phyloP scores from a whole-genome alignment of 2,329 filamentous ascomycete genomes.

The Diaporthe vexans region DNA sequence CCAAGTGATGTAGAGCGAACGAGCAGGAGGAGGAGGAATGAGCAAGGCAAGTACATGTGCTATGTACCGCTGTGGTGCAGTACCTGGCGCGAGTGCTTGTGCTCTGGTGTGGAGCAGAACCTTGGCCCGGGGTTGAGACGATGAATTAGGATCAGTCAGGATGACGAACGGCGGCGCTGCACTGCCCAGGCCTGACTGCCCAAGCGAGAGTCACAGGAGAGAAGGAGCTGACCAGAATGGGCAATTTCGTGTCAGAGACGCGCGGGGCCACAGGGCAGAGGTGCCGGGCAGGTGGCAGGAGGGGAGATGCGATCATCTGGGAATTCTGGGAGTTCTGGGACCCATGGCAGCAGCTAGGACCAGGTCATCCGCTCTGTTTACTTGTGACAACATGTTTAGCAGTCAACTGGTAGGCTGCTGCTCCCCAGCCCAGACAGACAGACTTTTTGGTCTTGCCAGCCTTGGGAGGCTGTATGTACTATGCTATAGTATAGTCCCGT shows the following conservation, averaged over 20 bases:
- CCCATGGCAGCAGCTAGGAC: slow-evolving; percentile 10
- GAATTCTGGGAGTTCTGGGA: slow-evolving; percentile 11
- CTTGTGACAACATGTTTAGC: slow-evolving; percentile 7
- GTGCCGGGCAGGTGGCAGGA: not conserved
- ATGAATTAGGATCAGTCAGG: slow-evolving; percentile 36
- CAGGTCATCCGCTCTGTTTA: slow-evolving; percentile 25
- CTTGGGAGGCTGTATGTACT: slow-evolving; percentile 19
- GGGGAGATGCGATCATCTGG: slow-evolving; percentile 15
- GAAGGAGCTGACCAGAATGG: slow-evolving; percentile 22
- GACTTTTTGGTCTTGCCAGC: slow-evolving; percentile 2
- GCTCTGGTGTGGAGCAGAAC: slow-evolving; percentile 31
- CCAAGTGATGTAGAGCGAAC: slow-evolving; percentile 26
- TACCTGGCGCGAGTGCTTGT: slow-evolving; percentile 5
- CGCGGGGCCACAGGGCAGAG: not conserved
- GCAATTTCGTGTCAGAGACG: slow-evolving; percentile 25
- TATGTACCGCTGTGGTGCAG: slow-evolving; percentile 20
- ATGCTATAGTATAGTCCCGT: not conserved
- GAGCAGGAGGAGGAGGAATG: slow-evolving; percentile 3
- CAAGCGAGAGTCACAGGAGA: slow-evolving; percentile 31
- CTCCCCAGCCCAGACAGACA: not conserved
- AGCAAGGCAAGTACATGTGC: slow-evolving; percentile 22
- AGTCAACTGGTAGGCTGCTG: not conserved
- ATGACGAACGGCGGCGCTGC: slow-evolving; percentile 34
- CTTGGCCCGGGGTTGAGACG: slow-evolving; percentile 31
- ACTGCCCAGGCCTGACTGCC: slow-evolving; percentile 30